phyloP scores from a whole-genome alignment of 2,329 filamentous ascomycete genomes.

The Diaporthe sp. region DNA sequence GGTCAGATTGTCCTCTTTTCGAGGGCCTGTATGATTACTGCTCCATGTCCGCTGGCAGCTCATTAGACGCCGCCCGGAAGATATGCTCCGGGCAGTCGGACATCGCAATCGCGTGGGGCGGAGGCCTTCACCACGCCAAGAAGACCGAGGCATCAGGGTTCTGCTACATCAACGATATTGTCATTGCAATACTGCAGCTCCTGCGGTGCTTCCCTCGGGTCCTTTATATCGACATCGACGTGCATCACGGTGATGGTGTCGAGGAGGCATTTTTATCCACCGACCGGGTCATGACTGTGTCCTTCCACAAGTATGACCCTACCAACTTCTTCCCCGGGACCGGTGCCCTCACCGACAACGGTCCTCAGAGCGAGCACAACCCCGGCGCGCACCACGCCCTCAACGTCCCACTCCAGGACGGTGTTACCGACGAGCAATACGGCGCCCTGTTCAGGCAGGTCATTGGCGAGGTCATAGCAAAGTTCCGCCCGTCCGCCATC shows the following conservation, averaged over 20 bases:
- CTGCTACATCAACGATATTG: constrained; percentile 99
- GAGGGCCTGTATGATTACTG: constrained; percentile 97
- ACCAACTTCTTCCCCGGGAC: constrained; percentile 89
- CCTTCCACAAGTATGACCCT: constrained; percentile 87
- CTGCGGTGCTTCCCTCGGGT: constrained; percentile 86
- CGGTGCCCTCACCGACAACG: constrained; percentile 87
- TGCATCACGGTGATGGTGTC: constrained; percentile 91
- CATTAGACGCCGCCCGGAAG: constrained; percentile 90
- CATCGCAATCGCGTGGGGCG: constrained; percentile 98
- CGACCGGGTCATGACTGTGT: constrained; percentile 78
- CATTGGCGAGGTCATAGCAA: constrained; percentile 81
- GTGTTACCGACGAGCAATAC: constrained; percentile 93
- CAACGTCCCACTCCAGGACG: constrained; percentile 91
- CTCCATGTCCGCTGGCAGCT: constrained; percentile 91
- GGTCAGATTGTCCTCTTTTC: constrained; percentile 96
- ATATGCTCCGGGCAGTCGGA: constrained; percentile 88
- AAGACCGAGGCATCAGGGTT: constrained; percentile 94
- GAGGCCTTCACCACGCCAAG: constrained; percentile 96
- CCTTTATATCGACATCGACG: constrained; percentile 94
- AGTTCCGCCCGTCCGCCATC: constrained; percentile 90
- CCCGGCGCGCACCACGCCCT: constrained; percentile 89
- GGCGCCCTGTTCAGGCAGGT: constrained; percentile 85
- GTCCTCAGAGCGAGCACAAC: constrained; percentile 85
- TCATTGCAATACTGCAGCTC: constrained; percentile 90
- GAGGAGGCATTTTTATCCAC: constrained; percentile 93